These are phyloP conservation scores for Trametes coccinea DNA, from an alignment of 768 basidiomycete species.

Conservation along the genomic window DNA sequence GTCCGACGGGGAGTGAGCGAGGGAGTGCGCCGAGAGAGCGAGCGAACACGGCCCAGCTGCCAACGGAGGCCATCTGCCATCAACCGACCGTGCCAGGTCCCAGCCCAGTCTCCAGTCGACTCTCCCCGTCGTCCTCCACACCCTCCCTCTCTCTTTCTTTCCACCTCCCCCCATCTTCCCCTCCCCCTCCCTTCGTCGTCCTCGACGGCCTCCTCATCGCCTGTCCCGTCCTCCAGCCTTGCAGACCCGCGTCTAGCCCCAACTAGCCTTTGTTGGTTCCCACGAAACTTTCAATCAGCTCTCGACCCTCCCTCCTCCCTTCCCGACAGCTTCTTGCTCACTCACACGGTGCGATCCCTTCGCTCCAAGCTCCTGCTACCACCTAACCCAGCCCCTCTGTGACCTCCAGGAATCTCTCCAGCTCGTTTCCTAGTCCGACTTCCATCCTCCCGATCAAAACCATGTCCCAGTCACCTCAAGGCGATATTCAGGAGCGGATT, in stretches of 20 bases:
- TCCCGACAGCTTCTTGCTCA: constrained; percentile 6
- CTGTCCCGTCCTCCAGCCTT: constrained; percentile 1
- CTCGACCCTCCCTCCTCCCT: constrained; percentile 15
- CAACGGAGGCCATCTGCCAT: no score
- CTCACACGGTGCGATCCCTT: constrained; percentile 20
- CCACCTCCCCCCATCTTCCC: constrained; percentile 17
- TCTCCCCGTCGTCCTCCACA: constrained; percentile 17
- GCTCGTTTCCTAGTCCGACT: neutral
- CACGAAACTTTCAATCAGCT: constrained; percentile 25
- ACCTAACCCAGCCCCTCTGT: neutral
- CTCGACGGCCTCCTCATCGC: neutral
- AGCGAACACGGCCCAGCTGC: no score
- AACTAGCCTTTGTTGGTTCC: constrained; percentile 19
- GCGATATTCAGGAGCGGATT: constrained; percentile 89
- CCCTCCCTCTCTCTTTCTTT: constrained; percentile 4
- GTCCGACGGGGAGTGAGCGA: neutral
- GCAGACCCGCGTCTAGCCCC: constrained; percentile 4
- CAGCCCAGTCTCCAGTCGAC: constrained; percentile 17
- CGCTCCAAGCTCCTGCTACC: neutral
- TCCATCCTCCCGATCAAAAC: constrained; percentile 14
- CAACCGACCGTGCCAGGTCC: constrained; percentile 4
- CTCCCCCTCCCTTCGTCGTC: constrained; percentile 1
- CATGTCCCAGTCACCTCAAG: constrained; percentile 75
- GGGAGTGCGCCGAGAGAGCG: no score
- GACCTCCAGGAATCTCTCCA: neutral